A percentile compares a stretch with the other conserved stretches of the same genome.
These are phyloP conservation scores for Pythium oligandrum DNA, from an alignment of 352 stramenopile genomes.

Conservation along the genomic window DNA sequence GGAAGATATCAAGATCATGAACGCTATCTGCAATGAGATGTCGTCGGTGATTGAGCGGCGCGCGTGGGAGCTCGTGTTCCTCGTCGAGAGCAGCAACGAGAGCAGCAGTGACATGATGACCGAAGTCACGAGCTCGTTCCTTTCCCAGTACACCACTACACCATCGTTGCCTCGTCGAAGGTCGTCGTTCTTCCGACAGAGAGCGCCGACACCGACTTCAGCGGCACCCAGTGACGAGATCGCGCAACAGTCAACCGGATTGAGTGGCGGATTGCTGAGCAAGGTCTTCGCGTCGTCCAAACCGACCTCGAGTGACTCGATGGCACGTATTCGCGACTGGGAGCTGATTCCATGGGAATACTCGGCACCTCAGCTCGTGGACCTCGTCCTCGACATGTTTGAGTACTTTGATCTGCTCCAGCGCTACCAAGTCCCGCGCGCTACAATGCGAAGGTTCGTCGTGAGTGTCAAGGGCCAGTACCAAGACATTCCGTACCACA, in stretches of 20 bases:
- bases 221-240: neutral
- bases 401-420: constrained; percentile 59
- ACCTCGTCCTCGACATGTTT: constrained; percentile 70
- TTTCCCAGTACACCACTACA: constrained; percentile 70
- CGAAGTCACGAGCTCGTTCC: constrained; percentile 58
- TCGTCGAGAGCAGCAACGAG: constrained; percentile 40
- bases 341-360: constrained; percentile 59
- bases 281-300: constrained; percentile 6
- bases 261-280: constrained; percentile 10
- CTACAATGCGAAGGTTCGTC: constrained; percentile 65
- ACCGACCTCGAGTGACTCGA: no score
- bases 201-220: constrained; percentile 13
- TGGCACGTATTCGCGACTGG: constrained; percentile 31
- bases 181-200: constrained; percentile 19
- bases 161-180: constrained; percentile 27
- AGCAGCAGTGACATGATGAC: constrained; percentile 26
- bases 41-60: constrained; percentile 57
- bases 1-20: constrained; percentile 64
- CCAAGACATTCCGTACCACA: constrained; percentile 83
- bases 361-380: constrained; percentile 56
- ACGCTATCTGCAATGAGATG: constrained; percentile 60
- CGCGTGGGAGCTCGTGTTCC: constrained; percentile 71
- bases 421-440: constrained; percentile 43
- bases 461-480: constrained; percentile 68
- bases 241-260: neutral